phyloP scores from a whole-genome alignment of 2,329 filamentous ascomycete genomes.

The Cladophialophora bantiana region DNA sequence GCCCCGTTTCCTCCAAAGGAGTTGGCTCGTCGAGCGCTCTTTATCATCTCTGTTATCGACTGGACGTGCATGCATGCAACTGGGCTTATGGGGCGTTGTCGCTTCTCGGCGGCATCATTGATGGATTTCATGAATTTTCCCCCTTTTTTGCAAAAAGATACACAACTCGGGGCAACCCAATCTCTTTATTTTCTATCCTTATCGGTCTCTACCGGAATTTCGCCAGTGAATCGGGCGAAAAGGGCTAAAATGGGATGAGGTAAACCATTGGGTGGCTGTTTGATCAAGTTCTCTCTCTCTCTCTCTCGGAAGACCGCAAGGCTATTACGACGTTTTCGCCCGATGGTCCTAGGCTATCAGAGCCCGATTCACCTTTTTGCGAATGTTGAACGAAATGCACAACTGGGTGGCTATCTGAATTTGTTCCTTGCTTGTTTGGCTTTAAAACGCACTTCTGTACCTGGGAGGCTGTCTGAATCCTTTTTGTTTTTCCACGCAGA shows the following conservation, averaged over 20 bases:
- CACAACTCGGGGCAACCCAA: conserved; percentile 40
- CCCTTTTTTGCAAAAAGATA: conserved; percentile 32
- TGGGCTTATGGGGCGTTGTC: not conserved
- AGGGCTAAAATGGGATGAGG: conserved; percentile 30
- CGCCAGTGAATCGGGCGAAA: conserved; percentile 30
- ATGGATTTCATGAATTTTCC: conserved; percentile 16
- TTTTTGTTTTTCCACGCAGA: conserved; percentile 17
- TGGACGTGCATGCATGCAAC: conserved; percentile 1
- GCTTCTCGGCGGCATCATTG: not conserved
- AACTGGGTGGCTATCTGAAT: conserved; percentile 36
- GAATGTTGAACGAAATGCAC: conserved; percentile 33
- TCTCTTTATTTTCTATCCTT: conserved; percentile 35
- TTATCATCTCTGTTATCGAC: conserved; percentile 3
- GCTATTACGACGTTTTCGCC: conserved; percentile 24
- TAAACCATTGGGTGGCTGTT: conserved; percentile 39
- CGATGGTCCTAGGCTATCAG: conserved; percentile 34
- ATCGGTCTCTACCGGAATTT: conserved; percentile 36
- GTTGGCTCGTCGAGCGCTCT: conserved; percentile 14
- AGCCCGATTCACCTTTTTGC: conserved; percentile 30
- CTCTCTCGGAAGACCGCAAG: conserved; percentile 13
- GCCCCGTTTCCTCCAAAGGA: conserved; percentile 11
- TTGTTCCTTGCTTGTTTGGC: conserved; percentile 19
- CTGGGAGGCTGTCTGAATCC: conserved; percentile 28
- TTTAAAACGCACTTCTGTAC: conserved; percentile 28
- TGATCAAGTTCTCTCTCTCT: conserved; percentile 36